Evolutionary conservation across 2,329 filamentous ascomycete genomes (phyloP), one percentile per base, ranked within the genome.

Genomic region (Diaporthe capsici): DNA sequence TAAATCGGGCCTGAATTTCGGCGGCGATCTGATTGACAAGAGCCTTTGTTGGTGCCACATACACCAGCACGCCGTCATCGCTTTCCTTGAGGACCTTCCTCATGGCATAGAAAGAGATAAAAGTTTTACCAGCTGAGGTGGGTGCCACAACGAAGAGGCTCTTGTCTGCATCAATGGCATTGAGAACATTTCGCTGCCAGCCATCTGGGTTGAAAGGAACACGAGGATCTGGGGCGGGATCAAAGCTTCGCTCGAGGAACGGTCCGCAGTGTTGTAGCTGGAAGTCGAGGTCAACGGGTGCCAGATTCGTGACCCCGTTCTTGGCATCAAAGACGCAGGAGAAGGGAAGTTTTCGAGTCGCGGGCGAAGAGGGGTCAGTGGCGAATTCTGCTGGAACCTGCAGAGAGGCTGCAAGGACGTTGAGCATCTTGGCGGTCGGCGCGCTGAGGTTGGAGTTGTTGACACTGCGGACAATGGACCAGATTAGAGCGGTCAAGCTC

Each of bases 71-170:
- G 3, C 90, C 92, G 67, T 95, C 90, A 76, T 96, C 90, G 77
- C 90, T 91, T 5, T 88, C 88, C 80, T 93, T 88, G 13, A 96
- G 85, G 1, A 95, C 86, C 80, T 94, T 92, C 80, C 94, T 93
- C 92, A 96, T 96, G 1, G 94, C 94, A 79, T 96, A 95, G 82
- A 96, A 96, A 0, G 91, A 93, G 75, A 96, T 96, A 82, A 96
- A 96, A 0, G 94, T 96, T 82, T 96, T 96, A 77, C 94, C 94
- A 0, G 94, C 92, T 34, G 92, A 94, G 0, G 94, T 96, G 0
- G 94, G 94, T 0, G 94, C 94, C 12, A 96, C 91, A 0, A 95
- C 93, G 75, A 96, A 92, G 0, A 95, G 85, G 78, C 93, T 95
- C 78, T 92, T 90, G 72, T 93, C 87, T 0, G 87, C 88, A 81